A percentile compares a stretch with the other conserved stretches of the same genome.
phyloP scores from a whole-genome alignment of 352 stramenopile genomes.

The Pythium dissotocum region DNA sequence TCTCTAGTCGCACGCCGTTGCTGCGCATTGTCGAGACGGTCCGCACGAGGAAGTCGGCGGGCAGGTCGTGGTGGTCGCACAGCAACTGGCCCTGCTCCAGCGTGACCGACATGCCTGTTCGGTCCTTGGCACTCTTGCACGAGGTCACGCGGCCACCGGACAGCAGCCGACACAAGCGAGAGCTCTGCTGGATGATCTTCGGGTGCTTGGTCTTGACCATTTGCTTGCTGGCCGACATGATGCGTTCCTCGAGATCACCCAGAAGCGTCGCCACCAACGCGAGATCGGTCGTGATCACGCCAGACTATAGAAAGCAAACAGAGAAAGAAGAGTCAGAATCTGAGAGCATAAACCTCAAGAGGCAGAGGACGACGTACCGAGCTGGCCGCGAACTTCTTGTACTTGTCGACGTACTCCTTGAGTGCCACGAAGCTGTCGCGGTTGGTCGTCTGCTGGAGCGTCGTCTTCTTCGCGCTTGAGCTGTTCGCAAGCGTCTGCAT shows the following conservation, averaged over 20 bases:
- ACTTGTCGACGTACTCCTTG: constrained; percentile 59
- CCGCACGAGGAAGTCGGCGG: constrained; percentile 44
- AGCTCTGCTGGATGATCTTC: constrained; percentile 83
- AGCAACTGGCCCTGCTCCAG: constrained; percentile 91
- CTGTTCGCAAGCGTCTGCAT: constrained; percentile 92
- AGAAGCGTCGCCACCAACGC: constrained; percentile 55
- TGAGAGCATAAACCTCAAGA: background rate
- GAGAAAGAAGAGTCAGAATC: background rate
- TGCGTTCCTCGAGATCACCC: constrained; percentile 67
- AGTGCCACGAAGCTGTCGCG: constrained; percentile 73
- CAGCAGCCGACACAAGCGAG: constrained; percentile 75
- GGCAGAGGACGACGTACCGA: constrained; percentile 2
- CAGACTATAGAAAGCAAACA: constrained; percentile 11
- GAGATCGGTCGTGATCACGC: constrained; percentile 29
- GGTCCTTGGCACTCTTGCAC: constrained; percentile 97
- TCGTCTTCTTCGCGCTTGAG: constrained; percentile 70
- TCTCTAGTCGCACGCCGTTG: constrained; percentile 84
- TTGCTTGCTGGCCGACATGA: constrained; percentile 58
- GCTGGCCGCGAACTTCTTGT: constrained; percentile 26
- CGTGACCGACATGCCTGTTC: constrained; percentile 97
- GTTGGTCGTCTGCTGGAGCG: constrained; percentile 83
- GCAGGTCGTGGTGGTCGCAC: constrained; percentile 67
- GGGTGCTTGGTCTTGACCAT: constrained; percentile 77
- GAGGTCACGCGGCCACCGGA: constrained; percentile 91
- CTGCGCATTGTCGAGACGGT: constrained; percentile 85